Base-by-base conservation (phyloP, 441 rosid species). In the Arabidopsis hybrid region DNA sequence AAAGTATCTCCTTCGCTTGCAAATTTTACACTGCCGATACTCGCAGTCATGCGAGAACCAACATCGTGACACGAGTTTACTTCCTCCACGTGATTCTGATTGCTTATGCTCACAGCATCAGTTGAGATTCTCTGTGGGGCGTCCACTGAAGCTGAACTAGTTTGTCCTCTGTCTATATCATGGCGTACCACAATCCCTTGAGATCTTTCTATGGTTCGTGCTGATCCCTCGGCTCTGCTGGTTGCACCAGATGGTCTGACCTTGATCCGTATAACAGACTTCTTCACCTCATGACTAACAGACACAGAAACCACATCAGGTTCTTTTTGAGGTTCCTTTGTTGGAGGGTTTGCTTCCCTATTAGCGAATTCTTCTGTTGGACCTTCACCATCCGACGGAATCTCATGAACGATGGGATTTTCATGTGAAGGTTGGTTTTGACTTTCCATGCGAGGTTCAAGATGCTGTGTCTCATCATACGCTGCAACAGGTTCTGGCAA, bases 131-230 rank as follows among this genome's bases (percentile, higher is more conserved):
- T 88, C 61, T 71, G 96, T 53, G 98, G 98, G 21, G 99, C 98
- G 78, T 95, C 99, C 39, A 93, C 98, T 18, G 98, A 95, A 73
- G 91, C 85, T 16, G 99, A 96, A 81, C 99, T 90, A 81, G 86
- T 86, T 43, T 84, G 83, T 13, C 87, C 84, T 60, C 75, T 78
- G 70, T 88, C 92, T 43, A 76, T 71, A 66, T 86, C 91, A 55
- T 63, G 87, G 49, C 73, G 83, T 61, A 86, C 83, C 50, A 78
- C 65, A 50, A 77, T 43, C 38, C 89, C 97, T 68, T 82, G 93
- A 57, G 92, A 89, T 80, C 83, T 89, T 79, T 87, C 97, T 31
- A 83, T 73, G 52, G 97, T 80, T 82, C 80, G 87, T 81, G 86
- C 88, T 75, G 89, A 94, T 53, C 83, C 81, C 56, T 90, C 95